These are phyloP conservation scores for Heterobasidion irregulare DNA, from an alignment of 1,284 basidiomycete genomes.

Conservation along the genomic window DNA sequence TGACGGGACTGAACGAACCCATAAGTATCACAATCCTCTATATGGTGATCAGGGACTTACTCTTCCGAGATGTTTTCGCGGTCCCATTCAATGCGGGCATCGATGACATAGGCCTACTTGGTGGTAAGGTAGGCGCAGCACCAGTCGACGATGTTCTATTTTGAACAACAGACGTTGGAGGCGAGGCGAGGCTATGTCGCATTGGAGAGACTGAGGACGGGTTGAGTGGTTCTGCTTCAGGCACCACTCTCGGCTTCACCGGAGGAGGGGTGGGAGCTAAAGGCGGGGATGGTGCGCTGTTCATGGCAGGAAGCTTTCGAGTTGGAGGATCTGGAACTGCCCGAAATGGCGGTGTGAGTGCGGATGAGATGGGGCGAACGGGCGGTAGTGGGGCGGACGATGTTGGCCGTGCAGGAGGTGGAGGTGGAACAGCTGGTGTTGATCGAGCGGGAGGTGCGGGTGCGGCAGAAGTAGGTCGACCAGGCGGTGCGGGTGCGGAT, in stretches of 20 bases:
- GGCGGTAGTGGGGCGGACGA: constrained; percentile 16
- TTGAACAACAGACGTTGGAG: constrained; percentile 26
- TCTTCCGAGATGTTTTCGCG: constrained; percentile 34
- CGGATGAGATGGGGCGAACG: constrained; percentile 14
- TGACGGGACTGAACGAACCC: constrained; percentile 48
- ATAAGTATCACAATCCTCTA: constrained; percentile 3
- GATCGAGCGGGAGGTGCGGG: constrained; percentile 15
- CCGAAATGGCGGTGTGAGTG: constrained; percentile 17
- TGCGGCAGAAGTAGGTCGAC: constrained; percentile 13
- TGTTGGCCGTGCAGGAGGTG: constrained; percentile 25
- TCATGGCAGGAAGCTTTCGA: constrained; percentile 17
- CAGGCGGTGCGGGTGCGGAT: constrained; percentile 9
- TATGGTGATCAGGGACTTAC: constrained; percentile 24
- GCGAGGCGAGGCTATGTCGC: constrained; percentile 20
- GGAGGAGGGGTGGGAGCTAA: constrained; percentile 28
- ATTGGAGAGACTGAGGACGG: constrained; percentile 18
- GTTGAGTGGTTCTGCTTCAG: constrained; percentile 19
- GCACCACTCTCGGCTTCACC: constrained; percentile 26
- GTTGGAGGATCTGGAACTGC: constrained; percentile 17
- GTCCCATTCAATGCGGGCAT: constrained; percentile 18
- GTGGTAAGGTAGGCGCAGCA: constrained; percentile 11
- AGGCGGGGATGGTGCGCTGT: constrained; percentile 10
- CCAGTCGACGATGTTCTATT: constrained; percentile 14
- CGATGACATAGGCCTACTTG: neutral
- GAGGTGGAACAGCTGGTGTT: constrained; percentile 19